Evolutionary conservation across 192 early-diverging fungal genomes (phyloP).

Genomic region (Chytriomyces hyalinus): DNA sequence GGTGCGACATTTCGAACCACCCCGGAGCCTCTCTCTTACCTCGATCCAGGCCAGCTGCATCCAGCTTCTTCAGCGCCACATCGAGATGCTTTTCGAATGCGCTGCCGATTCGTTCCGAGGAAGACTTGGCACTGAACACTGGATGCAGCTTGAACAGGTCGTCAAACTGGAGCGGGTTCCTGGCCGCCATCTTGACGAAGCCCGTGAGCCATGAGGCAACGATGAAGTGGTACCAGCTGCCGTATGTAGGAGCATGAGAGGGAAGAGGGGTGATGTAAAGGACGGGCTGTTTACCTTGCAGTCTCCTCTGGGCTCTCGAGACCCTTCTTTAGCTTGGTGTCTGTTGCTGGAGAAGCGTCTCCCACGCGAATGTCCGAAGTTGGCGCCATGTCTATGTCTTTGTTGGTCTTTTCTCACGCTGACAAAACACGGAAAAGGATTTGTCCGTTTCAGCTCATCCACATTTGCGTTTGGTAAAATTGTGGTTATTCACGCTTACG

Average conservation of each 20-base stretch:
- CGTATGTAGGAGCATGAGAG: too few species aligned
- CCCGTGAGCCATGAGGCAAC: background rate
- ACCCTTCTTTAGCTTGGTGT: too few species aligned
- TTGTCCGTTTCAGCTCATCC: too few species aligned
- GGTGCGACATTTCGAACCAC: background rate
- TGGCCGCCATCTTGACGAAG: conserved; percentile 13
- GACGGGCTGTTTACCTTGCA: background rate
- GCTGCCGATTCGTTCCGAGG: background rate
- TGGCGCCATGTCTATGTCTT: too few species aligned
- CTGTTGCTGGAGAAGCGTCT: too few species aligned
- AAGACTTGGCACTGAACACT: background rate
- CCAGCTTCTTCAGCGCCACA: too few species aligned
- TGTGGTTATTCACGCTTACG: too few species aligned
- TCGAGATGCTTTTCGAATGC: too few species aligned
- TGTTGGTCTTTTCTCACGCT: too few species aligned
- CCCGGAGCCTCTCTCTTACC: background rate
- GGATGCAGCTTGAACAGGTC: conserved; percentile 1
- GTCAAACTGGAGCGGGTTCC: conserved; percentile 1
- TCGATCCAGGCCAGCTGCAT: background rate
- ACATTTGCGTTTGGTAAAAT: too few species aligned
- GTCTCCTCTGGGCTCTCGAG: conserved; percentile 18
- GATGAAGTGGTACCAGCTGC: conserved; percentile 3
- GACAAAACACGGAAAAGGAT: too few species aligned
- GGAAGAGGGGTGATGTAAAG: background rate
- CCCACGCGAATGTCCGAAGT: too few species aligned